Conservation (phyloP, 495 filamentous ascomycete species). For the Aspergillus bertholletiae region DNA sequence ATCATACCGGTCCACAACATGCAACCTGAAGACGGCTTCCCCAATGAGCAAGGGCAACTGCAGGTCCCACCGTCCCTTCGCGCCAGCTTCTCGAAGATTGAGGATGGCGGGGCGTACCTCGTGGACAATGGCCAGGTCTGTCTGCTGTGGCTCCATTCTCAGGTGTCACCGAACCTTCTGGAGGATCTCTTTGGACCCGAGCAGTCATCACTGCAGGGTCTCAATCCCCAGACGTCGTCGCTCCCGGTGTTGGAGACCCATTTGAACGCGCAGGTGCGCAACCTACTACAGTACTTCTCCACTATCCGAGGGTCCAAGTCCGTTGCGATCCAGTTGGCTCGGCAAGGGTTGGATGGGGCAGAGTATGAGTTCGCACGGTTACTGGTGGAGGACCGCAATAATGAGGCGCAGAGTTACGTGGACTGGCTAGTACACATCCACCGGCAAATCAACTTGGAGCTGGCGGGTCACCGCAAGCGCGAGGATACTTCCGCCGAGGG, state of each 20-base stretch:
- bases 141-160: conserved; percentile 82
- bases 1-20: conserved; percentile 92
- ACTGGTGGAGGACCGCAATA: conserved; percentile 92
- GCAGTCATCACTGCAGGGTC: conserved; percentile 61
- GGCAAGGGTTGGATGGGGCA: conserved; percentile 90
- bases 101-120: conserved; percentile 94
- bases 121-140: conserved; percentile 95
- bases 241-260: conserved; percentile 82
- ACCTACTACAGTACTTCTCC: conserved; percentile 83
- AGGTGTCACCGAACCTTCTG: conserved; percentile 75
- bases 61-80: conserved; percentile 63
- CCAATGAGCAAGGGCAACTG: conserved; percentile 83
- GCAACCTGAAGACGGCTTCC: conserved; percentile 71
- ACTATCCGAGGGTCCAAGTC: conserved; percentile 81
- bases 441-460: conserved; percentile 83
- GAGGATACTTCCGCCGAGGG: conserved; percentile 56
- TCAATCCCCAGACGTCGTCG: conserved; percentile 73
- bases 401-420: conserved; percentile 95
- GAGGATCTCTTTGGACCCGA: conserved; percentile 86
- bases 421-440: conserved; percentile 98
- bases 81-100: conserved; percentile 85
- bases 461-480: conserved; percentile 73
- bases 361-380: conserved; percentile 94
- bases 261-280: conserved; percentile 91
- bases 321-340: conserved; percentile 82